These are phyloP conservation scores for Kazachstania viticola DNA, from an alignment of 805 yeast species.

Conservation along the genomic window DNA sequence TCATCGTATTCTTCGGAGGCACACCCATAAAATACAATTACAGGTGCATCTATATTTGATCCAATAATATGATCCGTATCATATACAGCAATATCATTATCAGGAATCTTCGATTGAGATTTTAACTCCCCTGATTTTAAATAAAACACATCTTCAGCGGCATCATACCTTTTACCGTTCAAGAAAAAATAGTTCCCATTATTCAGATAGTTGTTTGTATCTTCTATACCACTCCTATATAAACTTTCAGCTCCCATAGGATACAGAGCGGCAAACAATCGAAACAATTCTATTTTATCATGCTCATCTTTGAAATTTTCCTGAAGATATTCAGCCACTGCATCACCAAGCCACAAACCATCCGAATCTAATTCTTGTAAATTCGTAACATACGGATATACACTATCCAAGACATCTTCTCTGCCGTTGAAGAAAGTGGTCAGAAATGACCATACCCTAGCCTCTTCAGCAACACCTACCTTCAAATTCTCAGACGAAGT, in stretches of 20 bases:
- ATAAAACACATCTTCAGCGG: slow-evolving; percentile 68
- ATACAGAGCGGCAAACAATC: slow-evolving; percentile 7
- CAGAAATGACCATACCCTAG: slow-evolving; percentile 8
- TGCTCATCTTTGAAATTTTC: slow-evolving; percentile 3
- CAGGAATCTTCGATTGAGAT: slow-evolving; percentile 11
- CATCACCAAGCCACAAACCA: slow-evolving; percentile 2
- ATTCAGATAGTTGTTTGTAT: neutral
- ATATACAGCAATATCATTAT: slow-evolving; percentile 21
- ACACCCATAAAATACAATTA: slow-evolving; percentile 59
- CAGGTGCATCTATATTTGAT: slow-evolving; percentile 33
- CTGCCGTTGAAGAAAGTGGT: too few relatives aligned
- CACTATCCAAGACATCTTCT: too few relatives aligned
- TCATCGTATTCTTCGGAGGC: slow-evolving; percentile 37
- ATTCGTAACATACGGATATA: too few relatives aligned
- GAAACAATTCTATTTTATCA: slow-evolving; percentile 9
- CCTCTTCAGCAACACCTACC: slow-evolving; percentile 5
- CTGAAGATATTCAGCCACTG: slow-evolving; percentile 1
- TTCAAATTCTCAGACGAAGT: neutral
- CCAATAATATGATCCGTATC: slow-evolving; percentile 60
- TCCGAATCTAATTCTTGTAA: slow-evolving; percentile 1
- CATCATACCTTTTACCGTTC: slow-evolving; percentile 36
- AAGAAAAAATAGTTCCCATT: slow-evolving; percentile 13
- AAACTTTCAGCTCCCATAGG: slow-evolving; percentile 10
- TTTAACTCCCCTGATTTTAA: slow-evolving; percentile 42
- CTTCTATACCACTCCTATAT: too few relatives aligned